phyloP scores from a whole-genome alignment of 352 stramenopile genomes.

The Pythium brassicae region DNA sequence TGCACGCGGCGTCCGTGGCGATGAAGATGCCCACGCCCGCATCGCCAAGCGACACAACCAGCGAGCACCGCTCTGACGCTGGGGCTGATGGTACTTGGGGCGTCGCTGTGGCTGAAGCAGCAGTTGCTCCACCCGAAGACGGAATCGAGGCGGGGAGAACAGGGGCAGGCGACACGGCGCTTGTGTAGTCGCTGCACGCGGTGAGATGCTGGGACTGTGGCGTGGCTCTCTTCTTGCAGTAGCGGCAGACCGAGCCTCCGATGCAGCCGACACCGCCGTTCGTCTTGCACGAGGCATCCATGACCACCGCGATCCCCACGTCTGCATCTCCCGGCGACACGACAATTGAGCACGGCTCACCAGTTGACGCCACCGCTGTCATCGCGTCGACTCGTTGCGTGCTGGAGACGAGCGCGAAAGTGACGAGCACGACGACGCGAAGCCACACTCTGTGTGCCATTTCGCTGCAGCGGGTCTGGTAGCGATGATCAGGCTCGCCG shows the following conservation, averaged over 20 bases:
- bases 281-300: conserved; percentile 16
- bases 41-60: conserved; percentile 9
- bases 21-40: conserved; percentile 9
- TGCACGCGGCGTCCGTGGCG: conserved; percentile 8
- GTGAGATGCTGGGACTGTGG: conserved; percentile 8
- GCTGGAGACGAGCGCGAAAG: neutral
- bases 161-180: neutral
- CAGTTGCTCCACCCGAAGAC: neutral
- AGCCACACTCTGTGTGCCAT: neutral
- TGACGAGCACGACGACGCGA: neutral
- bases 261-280: conserved; percentile 12
- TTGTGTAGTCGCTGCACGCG: neutral
- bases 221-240: conserved; percentile 12
- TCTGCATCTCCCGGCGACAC: conserved; percentile 15
- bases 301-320: conserved; percentile 24
- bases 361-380: neutral
- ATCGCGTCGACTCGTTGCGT: neutral
- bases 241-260: conserved; percentile 5
- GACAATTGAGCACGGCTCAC: neutral
- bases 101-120: neutral
- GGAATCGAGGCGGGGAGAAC: neutral
- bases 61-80: conserved; percentile 1
- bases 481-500: no score
- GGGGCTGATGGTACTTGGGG: neutral
- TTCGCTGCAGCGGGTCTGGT: no score